Base-by-base conservation (phyloP, 176 grass and related monocot species). In the Zoysia pacifica region DNA sequence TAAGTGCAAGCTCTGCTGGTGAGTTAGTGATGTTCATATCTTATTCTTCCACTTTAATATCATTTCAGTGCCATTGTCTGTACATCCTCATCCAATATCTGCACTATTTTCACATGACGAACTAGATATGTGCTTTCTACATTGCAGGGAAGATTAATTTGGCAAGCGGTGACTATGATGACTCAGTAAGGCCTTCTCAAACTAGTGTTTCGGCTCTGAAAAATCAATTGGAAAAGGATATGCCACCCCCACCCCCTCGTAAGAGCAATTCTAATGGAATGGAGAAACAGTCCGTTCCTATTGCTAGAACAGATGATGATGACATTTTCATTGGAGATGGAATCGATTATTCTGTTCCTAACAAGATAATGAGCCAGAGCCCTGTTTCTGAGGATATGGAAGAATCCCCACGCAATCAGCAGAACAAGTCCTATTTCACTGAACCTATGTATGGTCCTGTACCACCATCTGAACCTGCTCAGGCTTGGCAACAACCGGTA, bases 301-400 rank as follows among this genome's bases (percentile, higher is more conserved):
- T 83, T 86, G 66, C 69, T 83, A 92, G 88, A 87, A 44, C 74
- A 62, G 88, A 91, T 14, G 92, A 89, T 6, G 85, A 98, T 45
- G 96, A 98, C 70, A 98, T 98, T 85, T 98, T 98, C 54, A 12
- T 94, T 52, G 88, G 96, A 75, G 96, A 94, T 83, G 92, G 96
- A 70, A 76, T 93, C 75, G 90, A 94, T 15, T 98, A 98, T 81
- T 44, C 69, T 72, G 63, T 98, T 83, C 96, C 92, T 80, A 91
- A 74, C 72, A 98, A 98, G 74, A 92, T 94, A 70, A 87, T 89
- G 87, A 91, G 89, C 40, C 81, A 75, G 69, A 98, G 96, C 75
- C 96, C 90, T 28, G 72, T 93, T 79, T 89, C 90, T 35, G 95
- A 94, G 55, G 96, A 94, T 78, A 98, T 94, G 92, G 92, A 94